A percentile compares a stretch with the other conserved stretches of the same genome.
These are phyloP conservation scores for Penicillium corylophilum DNA, from an alignment of 2,329 filamentous ascomycete species.

Conservation along the genomic window DNA sequence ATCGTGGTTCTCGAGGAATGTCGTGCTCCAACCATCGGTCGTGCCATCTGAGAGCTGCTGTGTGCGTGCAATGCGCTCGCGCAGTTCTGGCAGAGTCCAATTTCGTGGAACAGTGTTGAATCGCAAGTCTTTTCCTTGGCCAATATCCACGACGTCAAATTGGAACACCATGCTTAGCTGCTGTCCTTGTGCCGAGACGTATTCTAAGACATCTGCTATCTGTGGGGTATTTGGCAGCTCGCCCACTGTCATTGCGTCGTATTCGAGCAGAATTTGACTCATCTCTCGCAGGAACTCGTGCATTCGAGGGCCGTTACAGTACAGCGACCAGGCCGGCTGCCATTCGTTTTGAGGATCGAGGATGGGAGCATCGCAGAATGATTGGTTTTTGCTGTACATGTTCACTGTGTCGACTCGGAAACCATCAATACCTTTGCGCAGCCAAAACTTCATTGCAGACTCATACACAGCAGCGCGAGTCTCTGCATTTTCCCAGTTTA, in stretches of 20 bases:
- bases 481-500: slow-evolving; percentile 72
- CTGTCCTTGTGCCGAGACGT: slow-evolving; percentile 58
- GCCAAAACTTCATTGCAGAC: slow-evolving; percentile 70
- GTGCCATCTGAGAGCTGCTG: slow-evolving; percentile 53
- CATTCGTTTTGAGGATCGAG: slow-evolving; percentile 44
- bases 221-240: slow-evolving; percentile 66
- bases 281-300: slow-evolving; percentile 68
- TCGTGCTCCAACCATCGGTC: slow-evolving; percentile 53
- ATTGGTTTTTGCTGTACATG: slow-evolving; percentile 53
- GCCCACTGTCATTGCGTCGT: slow-evolving; percentile 69
- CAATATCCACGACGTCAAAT: slow-evolving; percentile 54
- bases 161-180: slow-evolving; percentile 70
- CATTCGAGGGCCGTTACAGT: slow-evolving; percentile 67
- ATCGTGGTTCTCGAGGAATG: slow-evolving; percentile 66
- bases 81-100: slow-evolving; percentile 52
- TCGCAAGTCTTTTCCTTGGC: slow-evolving; percentile 45
- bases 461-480: slow-evolving; percentile 66
- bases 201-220: slow-evolving; percentile 56
- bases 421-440: slow-evolving; percentile 66
- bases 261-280: slow-evolving; percentile 58
- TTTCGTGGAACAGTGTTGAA: slow-evolving; percentile 47
- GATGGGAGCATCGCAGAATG: slow-evolving; percentile 58
- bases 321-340: slow-evolving; percentile 58
- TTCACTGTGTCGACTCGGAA: slow-evolving; percentile 70
- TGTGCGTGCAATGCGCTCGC: slow-evolving; percentile 50